A percentile compares a stretch with the other conserved stretches of the same genome.
Evolutionary conservation across 2,329 filamentous ascomycete genomes (phyloP).

Genomic region (Fusarium hostae): DNA sequence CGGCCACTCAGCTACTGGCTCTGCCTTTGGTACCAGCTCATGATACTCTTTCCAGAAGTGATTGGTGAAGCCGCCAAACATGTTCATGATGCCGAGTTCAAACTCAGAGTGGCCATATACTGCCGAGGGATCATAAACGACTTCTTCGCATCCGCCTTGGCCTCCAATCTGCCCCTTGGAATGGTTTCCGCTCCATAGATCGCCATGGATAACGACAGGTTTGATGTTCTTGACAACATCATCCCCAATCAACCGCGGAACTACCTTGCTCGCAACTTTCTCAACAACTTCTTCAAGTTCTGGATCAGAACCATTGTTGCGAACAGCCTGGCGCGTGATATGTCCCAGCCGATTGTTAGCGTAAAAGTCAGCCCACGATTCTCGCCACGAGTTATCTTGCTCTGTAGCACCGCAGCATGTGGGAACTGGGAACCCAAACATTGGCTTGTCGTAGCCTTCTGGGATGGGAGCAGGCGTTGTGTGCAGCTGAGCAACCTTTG

Average conservation of each 20-base stretch:
- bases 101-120: constrained; percentile 91
- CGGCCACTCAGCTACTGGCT: constrained; percentile 85
- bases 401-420: constrained; percentile 89
- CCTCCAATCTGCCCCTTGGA: constrained; percentile 71
- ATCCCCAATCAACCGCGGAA: constrained; percentile 80
- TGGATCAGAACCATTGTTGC: constrained; percentile 71
- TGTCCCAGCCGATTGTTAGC: constrained; percentile 77
- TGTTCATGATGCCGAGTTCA: constrained; percentile 92
- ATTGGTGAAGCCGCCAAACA: constrained; percentile 89
- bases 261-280: constrained; percentile 69
- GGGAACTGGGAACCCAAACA: constrained; percentile 85
- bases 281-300: constrained; percentile 74
- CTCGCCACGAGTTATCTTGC: constrained; percentile 80
- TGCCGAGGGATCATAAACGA: constrained; percentile 84
- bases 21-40: constrained; percentile 77
- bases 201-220: constrained; percentile 90
- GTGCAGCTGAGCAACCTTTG: constrained; percentile 83
- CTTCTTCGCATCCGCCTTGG: constrained; percentile 69
- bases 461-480: constrained; percentile 76
- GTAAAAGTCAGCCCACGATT: constrained; percentile 88
- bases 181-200: constrained; percentile 93
- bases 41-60: constrained; percentile 83
- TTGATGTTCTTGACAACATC: constrained; percentile 70
- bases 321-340: constrained; percentile 68
- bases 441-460: constrained; percentile 64